These are phyloP conservation scores for Russula olivacea DNA, from an alignment of 768 basidiomycete genomes.

Conservation along the genomic window DNA sequence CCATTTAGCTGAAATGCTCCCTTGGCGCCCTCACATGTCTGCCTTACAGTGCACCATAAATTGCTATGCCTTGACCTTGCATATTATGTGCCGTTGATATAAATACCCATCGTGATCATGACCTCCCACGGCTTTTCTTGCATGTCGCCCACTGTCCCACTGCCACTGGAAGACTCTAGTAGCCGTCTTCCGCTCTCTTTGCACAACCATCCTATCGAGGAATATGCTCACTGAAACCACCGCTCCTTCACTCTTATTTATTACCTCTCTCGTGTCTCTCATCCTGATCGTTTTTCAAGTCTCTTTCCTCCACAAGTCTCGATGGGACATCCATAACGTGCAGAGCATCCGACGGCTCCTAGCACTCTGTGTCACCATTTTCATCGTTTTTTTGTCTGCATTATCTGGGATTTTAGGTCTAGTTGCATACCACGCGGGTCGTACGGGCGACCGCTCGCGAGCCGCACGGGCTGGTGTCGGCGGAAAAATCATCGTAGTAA, in stretches of 20 bases:
- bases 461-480: conserved; percentile 3
- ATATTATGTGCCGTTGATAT: conserved; percentile 10
- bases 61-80: not conserved
- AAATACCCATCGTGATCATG: not conserved
- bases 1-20: not conserved
- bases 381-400: conserved; percentile 7
- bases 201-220: conserved; percentile 7
- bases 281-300: conserved; percentile 6
- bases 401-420: conserved; percentile 13
- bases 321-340: conserved; percentile 8
- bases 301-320: conserved; percentile 9
- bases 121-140: not conserved
- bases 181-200: conserved; percentile 4
- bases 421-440: conserved; percentile 2
- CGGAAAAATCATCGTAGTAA: conserved; percentile 6
- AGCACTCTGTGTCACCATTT: conserved; percentile 3
- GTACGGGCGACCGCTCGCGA: conserved; percentile 2
- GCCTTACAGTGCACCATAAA: not conserved
- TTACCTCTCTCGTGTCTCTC: conserved; percentile 9
- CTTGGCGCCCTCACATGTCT: not conserved
- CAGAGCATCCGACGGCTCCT: conserved; percentile 16
- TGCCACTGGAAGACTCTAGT: not conserved
- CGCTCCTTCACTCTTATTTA: conserved; percentile 22
- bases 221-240: conserved; percentile 5
- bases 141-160: conserved; percentile 9